A percentile compares a stretch with the other conserved stretches of the same genome.
Evolutionary conservation across 208 protist species (phyloP).

Genomic region (Trypanosoma cruzi): DNA sequence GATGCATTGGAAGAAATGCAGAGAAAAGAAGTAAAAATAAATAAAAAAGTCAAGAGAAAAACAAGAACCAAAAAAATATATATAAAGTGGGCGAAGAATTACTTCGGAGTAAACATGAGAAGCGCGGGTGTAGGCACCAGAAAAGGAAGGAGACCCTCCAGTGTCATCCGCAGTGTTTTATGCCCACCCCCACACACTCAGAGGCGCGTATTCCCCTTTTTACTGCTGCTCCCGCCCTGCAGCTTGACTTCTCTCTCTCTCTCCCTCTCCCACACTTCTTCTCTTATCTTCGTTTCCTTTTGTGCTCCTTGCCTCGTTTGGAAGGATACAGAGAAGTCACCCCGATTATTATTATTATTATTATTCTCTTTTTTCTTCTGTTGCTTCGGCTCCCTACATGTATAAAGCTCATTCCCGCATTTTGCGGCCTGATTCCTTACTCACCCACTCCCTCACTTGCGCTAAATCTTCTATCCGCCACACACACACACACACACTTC

Average conservation of each 20-base stretch:
- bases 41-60: no score
- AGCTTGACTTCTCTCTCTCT: not conserved
- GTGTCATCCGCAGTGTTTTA: not conserved
- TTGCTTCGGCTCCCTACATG: not conserved
- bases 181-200: not conserved
- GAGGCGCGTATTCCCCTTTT: no score
- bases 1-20: no score
- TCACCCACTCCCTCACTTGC: not conserved
- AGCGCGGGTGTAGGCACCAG: no score
- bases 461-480: not conserved
- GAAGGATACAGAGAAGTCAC: not conserved
- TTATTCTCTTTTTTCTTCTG: not conserved
- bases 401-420: not conserved
- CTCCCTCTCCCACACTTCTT: slow-evolving; percentile 7
- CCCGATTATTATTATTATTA: not conserved
- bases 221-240: no score
- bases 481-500: not conserved
- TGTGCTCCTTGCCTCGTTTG: not conserved
- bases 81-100: no score
- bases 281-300: slow-evolving; percentile 12
- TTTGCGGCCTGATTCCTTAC: no score
- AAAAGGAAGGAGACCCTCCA: not conserved
- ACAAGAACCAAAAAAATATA: no score
- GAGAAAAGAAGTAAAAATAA: not conserved
- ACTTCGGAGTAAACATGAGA: no score